Evolutionary conservation across 2,329 filamentous ascomycete genomes (phyloP), one percentile per base, ranked within the genome.

Genomic region (Epichloe sp.): DNA sequence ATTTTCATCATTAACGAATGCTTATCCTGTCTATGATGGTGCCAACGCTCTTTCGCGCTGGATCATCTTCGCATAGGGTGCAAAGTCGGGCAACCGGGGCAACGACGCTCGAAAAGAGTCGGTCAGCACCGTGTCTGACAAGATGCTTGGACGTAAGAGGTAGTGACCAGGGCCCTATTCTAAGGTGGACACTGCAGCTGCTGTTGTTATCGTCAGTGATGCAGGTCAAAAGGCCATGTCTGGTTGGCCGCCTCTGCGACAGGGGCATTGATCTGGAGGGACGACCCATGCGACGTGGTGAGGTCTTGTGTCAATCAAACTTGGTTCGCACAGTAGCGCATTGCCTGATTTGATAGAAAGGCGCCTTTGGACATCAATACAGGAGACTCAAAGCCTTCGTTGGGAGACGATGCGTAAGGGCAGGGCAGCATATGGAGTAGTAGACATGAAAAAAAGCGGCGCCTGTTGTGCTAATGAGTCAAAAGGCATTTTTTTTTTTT

Each of bases 311-410:
- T 56, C 57, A 59, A 59, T 59, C 56, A 54, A 38, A 35, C 14
- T 41, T 26, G 23, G 23, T 17, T 21, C 7, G 40, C 14, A 21
- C 37, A 47, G 43, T 42, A 52, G 47, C 44, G 51, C 47, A 44
- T 41, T 48, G 47, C 51, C 44, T 47, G 51, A 57, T 59, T 57
- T 54, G 54, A 57, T 49, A 47, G 49, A 51, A 46, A 43, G 46
- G 40, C 49, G 54, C 46, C 46, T 54, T 59, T 59, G 58, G 58
- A 59, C 58, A 59, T 56, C 57, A 59, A 58, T 54, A 58, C 58
- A 58, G 55, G 52, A 52, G 47, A 48, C 41, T 48, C 42, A 31
- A 52, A 37, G 49, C 48, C 50, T 47, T 47, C 49, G 54, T 57
- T 58, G 56, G 57, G 57, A 57, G 55, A 54, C 43, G 41, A 58